Conservation (phyloP, 495 filamentous ascomycete genomes). For the Halenospora varia region DNA sequence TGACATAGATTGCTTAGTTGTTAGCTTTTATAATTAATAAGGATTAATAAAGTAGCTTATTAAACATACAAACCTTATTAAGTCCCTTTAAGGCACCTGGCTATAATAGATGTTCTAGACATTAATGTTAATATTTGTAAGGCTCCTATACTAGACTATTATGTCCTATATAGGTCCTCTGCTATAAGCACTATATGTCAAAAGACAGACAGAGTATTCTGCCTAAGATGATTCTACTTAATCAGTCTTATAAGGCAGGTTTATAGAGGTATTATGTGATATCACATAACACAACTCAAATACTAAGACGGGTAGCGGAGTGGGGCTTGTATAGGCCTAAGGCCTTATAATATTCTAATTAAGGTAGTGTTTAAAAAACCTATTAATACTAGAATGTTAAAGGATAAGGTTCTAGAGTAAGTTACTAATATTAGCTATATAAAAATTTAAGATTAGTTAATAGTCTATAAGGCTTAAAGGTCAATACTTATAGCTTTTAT, state of each 20-base stretch:
- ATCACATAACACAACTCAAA: too few relatives aligned
- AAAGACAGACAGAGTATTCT: too few relatives aligned
- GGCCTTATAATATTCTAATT: constrained; percentile 30
- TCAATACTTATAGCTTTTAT: constrained; percentile 23
- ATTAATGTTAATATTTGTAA: constrained; percentile 31
- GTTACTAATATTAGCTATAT: constrained; percentile 33
- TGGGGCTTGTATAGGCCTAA: too few relatives aligned
- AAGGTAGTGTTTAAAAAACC: constrained; percentile 34
- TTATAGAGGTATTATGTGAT: too few relatives aligned
- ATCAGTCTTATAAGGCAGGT: too few relatives aligned
- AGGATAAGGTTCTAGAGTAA: constrained; percentile 37
- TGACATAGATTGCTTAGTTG: constrained; percentile 22
- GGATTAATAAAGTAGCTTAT: constrained; percentile 36
- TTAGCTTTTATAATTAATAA: constrained; percentile 22
- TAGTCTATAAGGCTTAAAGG: background rate
- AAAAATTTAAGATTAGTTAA: constrained; percentile 8
- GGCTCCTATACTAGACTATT: too few relatives aligned
- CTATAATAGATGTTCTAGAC: constrained; percentile 30
- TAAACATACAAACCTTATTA: constrained; percentile 29
- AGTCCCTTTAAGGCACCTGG: constrained; percentile 26
- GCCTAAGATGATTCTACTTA: too few relatives aligned
- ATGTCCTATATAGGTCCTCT: too few relatives aligned
- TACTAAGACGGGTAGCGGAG: too few relatives aligned
- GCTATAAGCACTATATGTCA: too few relatives aligned
- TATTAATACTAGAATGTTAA: constrained; percentile 32